Conservation (phyloP, 805 yeast genomes). For the Candida insectorum region DNA sequence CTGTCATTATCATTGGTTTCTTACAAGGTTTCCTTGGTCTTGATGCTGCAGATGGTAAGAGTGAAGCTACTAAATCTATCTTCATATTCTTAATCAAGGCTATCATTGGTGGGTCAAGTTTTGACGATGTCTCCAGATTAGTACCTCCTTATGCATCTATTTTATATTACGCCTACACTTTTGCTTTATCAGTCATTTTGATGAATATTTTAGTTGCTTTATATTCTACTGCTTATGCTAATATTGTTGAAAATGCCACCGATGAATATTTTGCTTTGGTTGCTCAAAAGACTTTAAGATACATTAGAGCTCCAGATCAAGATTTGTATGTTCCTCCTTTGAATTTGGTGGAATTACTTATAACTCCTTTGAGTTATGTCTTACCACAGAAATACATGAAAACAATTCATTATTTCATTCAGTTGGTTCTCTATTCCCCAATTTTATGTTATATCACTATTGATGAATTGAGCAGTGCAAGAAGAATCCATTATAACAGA, state of each 20-base stretch:
- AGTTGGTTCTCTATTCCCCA: slow-evolving; percentile 70
- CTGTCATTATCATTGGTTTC: slow-evolving; percentile 73
- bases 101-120: slow-evolving; percentile 71
- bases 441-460: slow-evolving; percentile 56
- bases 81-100: slow-evolving; percentile 65
- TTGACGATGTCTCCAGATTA: slow-evolving; percentile 63
- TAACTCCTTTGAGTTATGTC: slow-evolving; percentile 29
- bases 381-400: slow-evolving; percentile 33
- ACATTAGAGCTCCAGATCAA: slow-evolving; percentile 84
- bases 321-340: slow-evolving; percentile 84
- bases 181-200: slow-evolving; percentile 69
- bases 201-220: slow-evolving; percentile 82
- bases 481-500: slow-evolving; percentile 70
- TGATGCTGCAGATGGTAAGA: slow-evolving; percentile 82
- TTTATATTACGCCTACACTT: slow-evolving; percentile 72
- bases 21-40: slow-evolving; percentile 83
- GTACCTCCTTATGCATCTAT: slow-evolving; percentile 86
- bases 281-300: slow-evolving; percentile 79
- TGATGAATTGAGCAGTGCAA: slow-evolving; percentile 64
- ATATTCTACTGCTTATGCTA: slow-evolving; percentile 79
- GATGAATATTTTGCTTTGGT: slow-evolving; percentile 83
- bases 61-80: slow-evolving; percentile 68
- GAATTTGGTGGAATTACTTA: slow-evolving; percentile 60
- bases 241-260: slow-evolving; percentile 76
- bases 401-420: slow-evolving; percentile 49